A percentile compares a stretch with the other conserved stretches of the same genome.
phyloP scores from a whole-genome alignment of 129 eudicot species.

The Tagetes erecta region DNA sequence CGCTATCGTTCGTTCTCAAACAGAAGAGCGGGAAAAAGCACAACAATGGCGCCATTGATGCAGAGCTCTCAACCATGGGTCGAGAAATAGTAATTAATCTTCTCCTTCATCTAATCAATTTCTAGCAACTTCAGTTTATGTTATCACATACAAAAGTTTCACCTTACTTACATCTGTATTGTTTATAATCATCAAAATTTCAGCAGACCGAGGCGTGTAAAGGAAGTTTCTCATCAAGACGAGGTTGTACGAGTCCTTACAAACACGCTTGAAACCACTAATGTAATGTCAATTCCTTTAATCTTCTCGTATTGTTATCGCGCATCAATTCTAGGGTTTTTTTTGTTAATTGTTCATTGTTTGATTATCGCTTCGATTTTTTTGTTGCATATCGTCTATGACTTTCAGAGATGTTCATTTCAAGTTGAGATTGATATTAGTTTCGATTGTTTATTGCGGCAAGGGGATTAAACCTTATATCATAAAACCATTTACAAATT shows the following conservation, averaged over 20 bases:
- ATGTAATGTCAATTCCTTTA: slow-evolving; percentile 38
- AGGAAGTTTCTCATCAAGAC: slow-evolving; percentile 98
- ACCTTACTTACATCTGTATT: background rate
- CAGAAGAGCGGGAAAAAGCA: slow-evolving; percentile 25
- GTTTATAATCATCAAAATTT: background rate
- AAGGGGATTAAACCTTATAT: background rate
- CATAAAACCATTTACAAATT: background rate
- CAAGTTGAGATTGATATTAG: background rate
- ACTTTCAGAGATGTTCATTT: background rate
- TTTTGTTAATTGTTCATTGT: background rate
- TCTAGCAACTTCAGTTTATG: background rate
- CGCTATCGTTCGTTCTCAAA: slow-evolving; percentile 2
- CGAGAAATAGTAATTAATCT: slow-evolving; percentile 74
- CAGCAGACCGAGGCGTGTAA: slow-evolving; percentile 97
- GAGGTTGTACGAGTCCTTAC: slow-evolving; percentile 96
- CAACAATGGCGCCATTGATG: slow-evolving; percentile 78
- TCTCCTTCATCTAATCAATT: background rate
- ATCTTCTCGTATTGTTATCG: background rate
- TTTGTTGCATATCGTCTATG: background rate
- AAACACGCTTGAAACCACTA: slow-evolving; percentile 89
- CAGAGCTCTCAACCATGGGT: slow-evolving; percentile 98
- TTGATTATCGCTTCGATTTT: background rate
- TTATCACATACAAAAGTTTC: slow-evolving; percentile 10
- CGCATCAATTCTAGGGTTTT: slow-evolving; percentile 17
- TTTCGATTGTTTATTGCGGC: no score